Evolutionary conservation across 2,329 filamentous ascomycete species (phyloP).

Genomic region (Aspergillus sp.): DNA sequence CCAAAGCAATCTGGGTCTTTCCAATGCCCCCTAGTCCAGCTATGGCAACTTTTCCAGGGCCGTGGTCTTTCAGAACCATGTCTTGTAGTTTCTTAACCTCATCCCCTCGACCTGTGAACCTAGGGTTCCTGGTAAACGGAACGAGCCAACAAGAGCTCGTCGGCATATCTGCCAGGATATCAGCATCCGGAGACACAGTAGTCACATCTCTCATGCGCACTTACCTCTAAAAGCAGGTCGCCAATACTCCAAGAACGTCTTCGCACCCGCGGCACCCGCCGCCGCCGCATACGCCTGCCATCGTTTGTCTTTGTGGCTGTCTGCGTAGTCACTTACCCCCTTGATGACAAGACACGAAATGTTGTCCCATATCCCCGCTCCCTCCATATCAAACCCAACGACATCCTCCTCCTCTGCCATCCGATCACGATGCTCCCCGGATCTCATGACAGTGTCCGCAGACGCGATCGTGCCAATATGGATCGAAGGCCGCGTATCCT

Average conservation of each 20-base stretch:
- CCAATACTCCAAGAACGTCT: not conserved
- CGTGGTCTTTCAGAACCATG: not conserved
- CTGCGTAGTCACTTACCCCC: not conserved
- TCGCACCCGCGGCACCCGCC: not conserved
- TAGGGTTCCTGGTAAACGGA: constrained; percentile 13
- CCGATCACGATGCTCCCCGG: not conserved
- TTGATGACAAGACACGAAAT: not conserved
- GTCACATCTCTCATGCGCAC: not conserved
- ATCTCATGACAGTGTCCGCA: constrained; percentile 2
- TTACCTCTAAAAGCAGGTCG: not conserved
- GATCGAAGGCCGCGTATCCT: not conserved
- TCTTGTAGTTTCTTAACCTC: not conserved
- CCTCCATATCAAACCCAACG: not conserved
- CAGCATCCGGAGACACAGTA: not conserved
- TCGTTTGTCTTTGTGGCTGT: not conserved
- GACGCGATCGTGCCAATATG: constrained; percentile 2
- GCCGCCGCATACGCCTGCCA: not conserved
- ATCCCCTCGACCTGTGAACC: not conserved
- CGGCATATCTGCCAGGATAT: constrained; percentile 4
- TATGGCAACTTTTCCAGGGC: not conserved
- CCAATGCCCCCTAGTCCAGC: not conserved
- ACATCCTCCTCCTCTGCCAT: not conserved
- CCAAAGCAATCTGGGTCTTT: not conserved
- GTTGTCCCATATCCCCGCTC: not conserved
- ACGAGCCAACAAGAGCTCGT: constrained; percentile 6